phyloP scores from a whole-genome alignment of 2,329 filamentous ascomycete species.

The Teratosphaeria nubilosa region DNA sequence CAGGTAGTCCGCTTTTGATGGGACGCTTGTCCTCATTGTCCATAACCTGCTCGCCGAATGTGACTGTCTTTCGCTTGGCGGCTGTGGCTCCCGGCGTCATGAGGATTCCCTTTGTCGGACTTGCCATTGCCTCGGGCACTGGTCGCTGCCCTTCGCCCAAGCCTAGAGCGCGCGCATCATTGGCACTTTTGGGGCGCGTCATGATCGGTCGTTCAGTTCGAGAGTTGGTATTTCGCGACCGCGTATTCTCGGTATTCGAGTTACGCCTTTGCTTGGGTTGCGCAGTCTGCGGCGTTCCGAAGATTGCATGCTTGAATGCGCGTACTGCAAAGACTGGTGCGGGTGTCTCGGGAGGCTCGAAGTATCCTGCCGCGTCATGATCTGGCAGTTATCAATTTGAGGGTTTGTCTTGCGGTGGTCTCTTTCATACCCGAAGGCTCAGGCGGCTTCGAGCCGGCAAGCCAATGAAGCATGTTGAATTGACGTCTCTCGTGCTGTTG shows the following conservation, averaged over 20 bases:
- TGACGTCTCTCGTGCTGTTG: not conserved
- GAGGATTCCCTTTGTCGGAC: conserved; percentile 51
- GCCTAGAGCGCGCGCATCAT: conserved; percentile 14
- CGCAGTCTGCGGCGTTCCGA: conserved; percentile 51
- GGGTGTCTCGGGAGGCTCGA: conserved; percentile 53
- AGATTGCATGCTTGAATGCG: conserved; percentile 55
- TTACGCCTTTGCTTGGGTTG: conserved; percentile 21
- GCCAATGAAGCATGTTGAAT: conserved; percentile 24
- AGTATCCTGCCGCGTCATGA: conserved; percentile 29
- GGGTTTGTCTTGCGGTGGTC: not conserved
- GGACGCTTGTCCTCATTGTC: conserved; percentile 45
- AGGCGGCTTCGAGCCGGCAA: conserved; percentile 21
- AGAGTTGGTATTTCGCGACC: conserved; percentile 5
- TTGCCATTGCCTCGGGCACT: conserved; percentile 29
- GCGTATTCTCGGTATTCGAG: conserved; percentile 19
- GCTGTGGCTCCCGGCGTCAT: conserved; percentile 51
- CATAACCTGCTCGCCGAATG: conserved; percentile 47
- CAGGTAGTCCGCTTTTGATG: conserved; percentile 38
- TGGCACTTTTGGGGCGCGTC: conserved; percentile 19
- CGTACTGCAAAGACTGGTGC: conserved; percentile 58
- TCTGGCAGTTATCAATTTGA: conserved; percentile 10
- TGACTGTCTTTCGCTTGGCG: conserved; percentile 50
- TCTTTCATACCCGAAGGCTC: conserved; percentile 7
- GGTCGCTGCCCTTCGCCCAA: conserved; percentile 8
- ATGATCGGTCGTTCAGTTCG: conserved; percentile 16